Percentiles rank a stretch among this genome's conserved stretches.
These are phyloP conservation scores for Lactarius evosmus DNA, from an alignment of 768 basidiomycete genomes.

Conservation along the genomic window DNA sequence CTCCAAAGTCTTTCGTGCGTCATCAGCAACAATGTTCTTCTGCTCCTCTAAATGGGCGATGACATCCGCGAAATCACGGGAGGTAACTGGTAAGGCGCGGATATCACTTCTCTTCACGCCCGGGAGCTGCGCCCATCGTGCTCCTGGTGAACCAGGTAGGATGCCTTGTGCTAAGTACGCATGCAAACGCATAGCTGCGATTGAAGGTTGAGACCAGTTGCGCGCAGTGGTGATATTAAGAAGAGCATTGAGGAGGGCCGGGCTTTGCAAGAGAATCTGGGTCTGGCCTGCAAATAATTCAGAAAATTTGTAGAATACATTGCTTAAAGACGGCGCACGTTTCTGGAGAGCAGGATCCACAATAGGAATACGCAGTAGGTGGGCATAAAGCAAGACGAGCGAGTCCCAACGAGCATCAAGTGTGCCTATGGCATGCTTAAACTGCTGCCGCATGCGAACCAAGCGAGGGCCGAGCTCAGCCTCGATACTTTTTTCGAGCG, in stretches of 20 bases:
- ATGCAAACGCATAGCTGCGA: slow-evolving; percentile 78
- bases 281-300: slow-evolving; percentile 56
- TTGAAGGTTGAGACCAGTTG: slow-evolving; percentile 82
- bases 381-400: slow-evolving; percentile 76
- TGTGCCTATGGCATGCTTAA: slow-evolving; percentile 34
- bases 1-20: slow-evolving; percentile 62
- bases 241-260: slow-evolving; percentile 71
- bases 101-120: slow-evolving; percentile 57
- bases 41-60: slow-evolving; percentile 50
- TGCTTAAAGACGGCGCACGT: slow-evolving; percentile 44
- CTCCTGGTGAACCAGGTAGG: slow-evolving; percentile 47
- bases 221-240: slow-evolving; percentile 80
- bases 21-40: slow-evolving; percentile 45
- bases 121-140: slow-evolving; percentile 73
- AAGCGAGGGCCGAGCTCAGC: slow-evolving; percentile 51
- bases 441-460: slow-evolving; percentile 46
- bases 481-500: slow-evolving; percentile 51
- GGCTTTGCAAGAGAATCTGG: slow-evolving; percentile 65
- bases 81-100: slow-evolving; percentile 39
- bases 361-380: slow-evolving; percentile 68
- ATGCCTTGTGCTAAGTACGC: slow-evolving; percentile 83
- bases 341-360: slow-evolving; percentile 51
- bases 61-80: slow-evolving; percentile 43
- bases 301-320: neutral
- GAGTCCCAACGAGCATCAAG: slow-evolving; percentile 50